Conservation (phyloP, 139 green algal genomes). For the Ettlia oleoabundans region DNA sequence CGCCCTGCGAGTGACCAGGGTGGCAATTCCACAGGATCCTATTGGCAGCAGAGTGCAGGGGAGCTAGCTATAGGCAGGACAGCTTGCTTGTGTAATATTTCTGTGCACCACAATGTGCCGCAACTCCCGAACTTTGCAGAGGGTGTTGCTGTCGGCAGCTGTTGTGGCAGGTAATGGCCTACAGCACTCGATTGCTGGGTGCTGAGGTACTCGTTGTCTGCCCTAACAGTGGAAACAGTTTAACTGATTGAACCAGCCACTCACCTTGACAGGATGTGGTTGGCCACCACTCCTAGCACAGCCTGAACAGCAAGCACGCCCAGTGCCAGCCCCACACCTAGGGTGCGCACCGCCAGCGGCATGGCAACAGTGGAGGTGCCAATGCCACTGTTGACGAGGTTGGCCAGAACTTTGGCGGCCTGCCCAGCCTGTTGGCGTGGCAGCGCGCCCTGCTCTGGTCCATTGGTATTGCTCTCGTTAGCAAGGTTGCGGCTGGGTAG, state of each 20-base stretch:
- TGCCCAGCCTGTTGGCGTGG: neutral
- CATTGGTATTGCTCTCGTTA: neutral
- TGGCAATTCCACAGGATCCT: too few relatives aligned
- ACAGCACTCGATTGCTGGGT: too few relatives aligned
- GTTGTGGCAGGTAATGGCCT: too few relatives aligned
- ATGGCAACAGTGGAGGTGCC: constrained; percentile 19
- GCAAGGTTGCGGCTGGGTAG: too few relatives aligned
- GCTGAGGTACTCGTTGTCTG: neutral
- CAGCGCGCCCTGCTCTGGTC: neutral
- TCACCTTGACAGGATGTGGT: constrained; percentile 21
- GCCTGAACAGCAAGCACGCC: constrained; percentile 5
- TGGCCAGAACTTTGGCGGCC: neutral
- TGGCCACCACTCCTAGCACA: constrained; percentile 3
- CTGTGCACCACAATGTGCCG: too few relatives aligned
- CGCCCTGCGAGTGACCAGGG: neutral
- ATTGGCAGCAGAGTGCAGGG: too few relatives aligned
- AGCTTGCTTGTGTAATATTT: too few relatives aligned
- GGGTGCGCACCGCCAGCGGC: constrained; percentile 5
- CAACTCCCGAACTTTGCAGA: too few relatives aligned
- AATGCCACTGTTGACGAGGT: constrained; percentile 17
- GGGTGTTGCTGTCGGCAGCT: too few relatives aligned
- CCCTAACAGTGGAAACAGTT: neutral
- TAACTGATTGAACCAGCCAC: neutral
- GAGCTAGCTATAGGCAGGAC: too few relatives aligned
- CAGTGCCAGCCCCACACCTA: neutral